Evolutionary conservation across 495 filamentous ascomycete species (phyloP).

Genomic region (Trichoderma parareesei): DNA sequence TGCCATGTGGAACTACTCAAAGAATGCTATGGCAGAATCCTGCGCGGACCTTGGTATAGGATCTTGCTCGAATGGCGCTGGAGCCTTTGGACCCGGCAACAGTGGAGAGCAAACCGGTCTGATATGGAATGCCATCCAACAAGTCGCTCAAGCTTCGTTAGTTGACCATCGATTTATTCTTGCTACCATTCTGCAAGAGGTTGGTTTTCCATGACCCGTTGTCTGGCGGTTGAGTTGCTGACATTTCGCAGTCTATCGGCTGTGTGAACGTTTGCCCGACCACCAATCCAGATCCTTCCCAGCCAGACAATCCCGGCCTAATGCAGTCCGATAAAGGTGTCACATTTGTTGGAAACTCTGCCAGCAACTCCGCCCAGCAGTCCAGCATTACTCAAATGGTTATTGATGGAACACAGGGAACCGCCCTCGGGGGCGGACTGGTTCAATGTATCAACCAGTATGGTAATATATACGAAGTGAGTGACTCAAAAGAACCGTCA

Average conservation of each 20-base stretch:
- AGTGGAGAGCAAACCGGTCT: conserved; percentile 28
- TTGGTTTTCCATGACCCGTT: neutral
- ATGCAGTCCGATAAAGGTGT: conserved; percentile 31
- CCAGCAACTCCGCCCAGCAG: conserved; percentile 18
- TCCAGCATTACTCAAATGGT: conserved; percentile 27
- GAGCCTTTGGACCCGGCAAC: neutral
- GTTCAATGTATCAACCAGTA: conserved; percentile 25
- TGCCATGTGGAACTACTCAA: conserved; percentile 4
- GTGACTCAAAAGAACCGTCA: conserved; percentile 20
- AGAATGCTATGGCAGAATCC: neutral
- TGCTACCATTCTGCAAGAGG: conserved; percentile 48
- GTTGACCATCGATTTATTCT: conserved; percentile 37
- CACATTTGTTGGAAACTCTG: conserved; percentile 16
- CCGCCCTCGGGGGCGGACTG: conserved; percentile 29
- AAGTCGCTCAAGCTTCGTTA: conserved; percentile 29
- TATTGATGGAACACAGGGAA: conserved; percentile 30
- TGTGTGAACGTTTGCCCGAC: conserved; percentile 38
- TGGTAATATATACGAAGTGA: conserved; percentile 14
- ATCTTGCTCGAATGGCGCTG: neutral
- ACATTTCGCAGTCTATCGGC: conserved; percentile 13
- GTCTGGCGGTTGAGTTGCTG: neutral
- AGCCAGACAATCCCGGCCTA: conserved; percentile 29
- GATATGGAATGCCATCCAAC: conserved; percentile 33
- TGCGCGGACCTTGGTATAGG: neutral
- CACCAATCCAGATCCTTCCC: conserved; percentile 23